Base-by-base conservation (phyloP, 2,329 filamentous ascomycete genomes). In the Chaetomium sp. region DNA sequence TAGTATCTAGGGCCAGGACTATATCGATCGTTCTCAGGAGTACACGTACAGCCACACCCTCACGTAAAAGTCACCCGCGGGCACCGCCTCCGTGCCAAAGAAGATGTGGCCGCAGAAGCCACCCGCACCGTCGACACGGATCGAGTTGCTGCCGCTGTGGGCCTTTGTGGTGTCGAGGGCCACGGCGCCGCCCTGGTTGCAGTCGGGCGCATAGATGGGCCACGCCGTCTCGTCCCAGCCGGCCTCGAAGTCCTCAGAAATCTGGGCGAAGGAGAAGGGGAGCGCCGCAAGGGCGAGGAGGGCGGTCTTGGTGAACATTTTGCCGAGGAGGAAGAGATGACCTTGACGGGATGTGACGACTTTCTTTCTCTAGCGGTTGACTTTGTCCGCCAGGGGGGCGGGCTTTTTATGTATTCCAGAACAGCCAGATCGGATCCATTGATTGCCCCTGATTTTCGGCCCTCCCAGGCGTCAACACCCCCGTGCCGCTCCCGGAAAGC, bases 61-160 rank as follows among this genome's bases (percentile, higher is more conserved):
- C 19, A 84, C 79, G 54, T 82, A 84, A 53, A 84, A 69, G 64
- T 84, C 77, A 1, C 81, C 80, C 51, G 66, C 74, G 1, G 81
- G 81, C 4, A 84, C 70, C 45, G 76, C 74, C 0, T 70, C 79
- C 1, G 81, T 84, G 56, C 81, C 81, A 55, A 85, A 78, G 69
- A 84, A 84, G 49, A 82, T 79, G 65, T 85, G 81, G 14, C 79
- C 79, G 52, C 79, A 81, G 67, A 76, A 81, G 5, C 79, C 79
- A 44, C 77, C 76, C 0, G 76, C 76, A 43, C 78, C 77, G 45
- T 73, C 75, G n/a, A 81, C 79, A 47, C 73, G 73, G 4, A 81
- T 73, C 0, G 77, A 82, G 65, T 80, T 81, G 63, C 70, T 77
- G 43, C 80, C 80, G 55, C 74, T 80, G 64, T 83, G 79, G 0